These are phyloP conservation scores for Psilocybe tampanensis DNA, from an alignment of 768 basidiomycete species.

Conservation along the genomic window DNA sequence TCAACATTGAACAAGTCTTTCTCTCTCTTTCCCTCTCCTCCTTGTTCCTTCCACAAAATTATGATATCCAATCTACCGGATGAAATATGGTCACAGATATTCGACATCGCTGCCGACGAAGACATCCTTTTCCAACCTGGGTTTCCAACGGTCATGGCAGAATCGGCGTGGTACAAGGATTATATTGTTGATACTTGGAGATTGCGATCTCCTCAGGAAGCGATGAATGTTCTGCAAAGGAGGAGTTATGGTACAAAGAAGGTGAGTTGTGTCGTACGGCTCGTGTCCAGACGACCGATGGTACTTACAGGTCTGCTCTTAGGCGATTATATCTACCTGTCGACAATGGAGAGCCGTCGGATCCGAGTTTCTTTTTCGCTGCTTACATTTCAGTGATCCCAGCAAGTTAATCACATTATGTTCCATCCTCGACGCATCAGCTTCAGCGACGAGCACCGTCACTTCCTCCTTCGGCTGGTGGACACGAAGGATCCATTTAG, in stretches of 20 bases:
- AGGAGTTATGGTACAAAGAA: slow-evolving; percentile 69
- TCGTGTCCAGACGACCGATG: too few relatives aligned
- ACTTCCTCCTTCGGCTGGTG: slow-evolving; percentile 67
- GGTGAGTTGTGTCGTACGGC: slow-evolving; percentile 36
- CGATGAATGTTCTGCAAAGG: slow-evolving; percentile 57
- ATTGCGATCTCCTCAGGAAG: slow-evolving; percentile 62
- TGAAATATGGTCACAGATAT: slow-evolving; percentile 72
- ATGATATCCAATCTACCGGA: slow-evolving; percentile 50
- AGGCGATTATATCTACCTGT: slow-evolving; percentile 75
- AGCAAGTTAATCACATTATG: slow-evolving; percentile 54
- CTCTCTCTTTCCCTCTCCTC: not conserved
- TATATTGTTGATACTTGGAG: slow-evolving; percentile 49
- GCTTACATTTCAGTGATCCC: slow-evolving; percentile 67
- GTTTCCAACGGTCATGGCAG: slow-evolving; percentile 63
- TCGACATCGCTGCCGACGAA: slow-evolving; percentile 71
- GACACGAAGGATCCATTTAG: slow-evolving; percentile 71
- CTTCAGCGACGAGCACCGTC: slow-evolving; percentile 34
- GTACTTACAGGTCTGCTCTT: not conserved
- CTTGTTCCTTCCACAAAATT: not conserved
- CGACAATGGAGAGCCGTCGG: slow-evolving; percentile 63
- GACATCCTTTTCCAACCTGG: slow-evolving; percentile 65
- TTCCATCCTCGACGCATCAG: slow-evolving; percentile 49
- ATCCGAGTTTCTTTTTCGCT: slow-evolving; percentile 68
- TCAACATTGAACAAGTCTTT: too few relatives aligned
- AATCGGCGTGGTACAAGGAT: slow-evolving; percentile 66